Percentiles rank a stretch among this genome's conserved stretches.
phyloP scores from a whole-genome alignment of 2,329 filamentous ascomycete species.

The Leptodontidium sp. region DNA sequence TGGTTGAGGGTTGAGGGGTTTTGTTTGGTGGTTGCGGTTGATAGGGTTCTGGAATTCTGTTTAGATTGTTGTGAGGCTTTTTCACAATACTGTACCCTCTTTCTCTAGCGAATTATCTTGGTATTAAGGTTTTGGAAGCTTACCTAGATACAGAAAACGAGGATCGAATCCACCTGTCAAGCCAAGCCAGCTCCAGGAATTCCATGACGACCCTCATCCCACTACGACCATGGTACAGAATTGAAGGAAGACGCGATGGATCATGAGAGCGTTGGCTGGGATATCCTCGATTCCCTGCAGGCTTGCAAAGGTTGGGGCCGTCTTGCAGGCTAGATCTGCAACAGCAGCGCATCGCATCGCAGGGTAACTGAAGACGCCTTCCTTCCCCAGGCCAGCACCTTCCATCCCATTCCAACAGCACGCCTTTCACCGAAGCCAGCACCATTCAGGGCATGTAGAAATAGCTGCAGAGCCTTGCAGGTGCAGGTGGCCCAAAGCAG shows the following conservation, averaged over 20 bases:
- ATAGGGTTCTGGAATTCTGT: neutral
- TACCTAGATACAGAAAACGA: neutral
- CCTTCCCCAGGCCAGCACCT: conserved; percentile 1
- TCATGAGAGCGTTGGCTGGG: neutral
- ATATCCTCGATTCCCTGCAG: conserved; percentile 4
- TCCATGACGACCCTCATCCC: conserved; percentile 11
- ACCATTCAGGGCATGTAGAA: neutral
- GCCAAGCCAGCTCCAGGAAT: conserved; percentile 12
- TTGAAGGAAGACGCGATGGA: conserved; percentile 9
- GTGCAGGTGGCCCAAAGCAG: conserved; percentile 17
- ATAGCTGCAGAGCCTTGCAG: conserved; percentile 21
- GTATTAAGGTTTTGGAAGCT: neutral
- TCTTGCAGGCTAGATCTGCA: conserved; percentile 13
- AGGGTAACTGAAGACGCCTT: neutral
- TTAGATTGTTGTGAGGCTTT: neutral
- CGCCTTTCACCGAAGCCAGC: conserved; percentile 11
- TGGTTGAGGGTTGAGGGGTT: neutral
- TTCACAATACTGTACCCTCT: neutral
- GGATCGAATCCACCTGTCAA: neutral
- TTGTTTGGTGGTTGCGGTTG: neutral
- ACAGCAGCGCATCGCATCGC: neutral
- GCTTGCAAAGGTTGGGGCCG: conserved; percentile 15
- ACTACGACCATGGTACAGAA: neutral
- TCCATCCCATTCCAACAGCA: neutral
- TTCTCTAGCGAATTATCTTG: neutral